Evolutionary conservation across 148 eudicot genomes (phyloP).

Genomic region (Arbutus unedo): DNA sequence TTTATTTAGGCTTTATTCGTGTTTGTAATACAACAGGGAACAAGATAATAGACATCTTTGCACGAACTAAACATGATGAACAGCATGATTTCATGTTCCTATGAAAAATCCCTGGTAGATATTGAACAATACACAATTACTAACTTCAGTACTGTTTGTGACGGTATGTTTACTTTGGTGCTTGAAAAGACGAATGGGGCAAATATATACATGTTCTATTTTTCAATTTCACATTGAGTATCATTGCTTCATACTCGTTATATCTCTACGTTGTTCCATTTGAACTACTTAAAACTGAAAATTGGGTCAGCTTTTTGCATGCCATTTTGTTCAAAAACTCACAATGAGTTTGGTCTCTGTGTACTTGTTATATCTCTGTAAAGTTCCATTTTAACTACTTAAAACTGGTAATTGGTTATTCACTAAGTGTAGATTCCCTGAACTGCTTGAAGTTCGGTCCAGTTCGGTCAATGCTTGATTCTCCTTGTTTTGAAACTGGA

Average conservation of each 20-base stretch:
- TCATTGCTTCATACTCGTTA: not conserved
- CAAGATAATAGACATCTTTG: not conserved
- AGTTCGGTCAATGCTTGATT: not conserved
- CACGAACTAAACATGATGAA: not conserved
- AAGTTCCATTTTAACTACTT: not conserved
- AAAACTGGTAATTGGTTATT: not conserved
- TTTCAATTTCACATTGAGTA: not conserved
- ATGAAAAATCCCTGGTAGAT: not conserved
- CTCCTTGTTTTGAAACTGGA: slow-evolving; percentile 1
- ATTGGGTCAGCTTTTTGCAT: not conserved
- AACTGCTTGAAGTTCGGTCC: not conserved
- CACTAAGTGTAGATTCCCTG: not conserved
- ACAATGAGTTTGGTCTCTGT: not conserved
- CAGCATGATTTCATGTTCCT: not conserved
- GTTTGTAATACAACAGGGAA: not conserved
- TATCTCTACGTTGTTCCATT: not conserved
- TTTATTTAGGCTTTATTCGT: not conserved
- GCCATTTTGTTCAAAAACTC: not conserved
- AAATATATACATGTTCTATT: not conserved
- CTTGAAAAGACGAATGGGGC: not conserved
- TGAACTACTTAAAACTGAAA: not conserved
- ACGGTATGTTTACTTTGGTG: not conserved
- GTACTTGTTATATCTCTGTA: not conserved
- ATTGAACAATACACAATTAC: not conserved
- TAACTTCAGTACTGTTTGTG: not conserved